Conservation (phyloP, 2,329 filamentous ascomycete genomes). For the Raffaelea arxii region DNA sequence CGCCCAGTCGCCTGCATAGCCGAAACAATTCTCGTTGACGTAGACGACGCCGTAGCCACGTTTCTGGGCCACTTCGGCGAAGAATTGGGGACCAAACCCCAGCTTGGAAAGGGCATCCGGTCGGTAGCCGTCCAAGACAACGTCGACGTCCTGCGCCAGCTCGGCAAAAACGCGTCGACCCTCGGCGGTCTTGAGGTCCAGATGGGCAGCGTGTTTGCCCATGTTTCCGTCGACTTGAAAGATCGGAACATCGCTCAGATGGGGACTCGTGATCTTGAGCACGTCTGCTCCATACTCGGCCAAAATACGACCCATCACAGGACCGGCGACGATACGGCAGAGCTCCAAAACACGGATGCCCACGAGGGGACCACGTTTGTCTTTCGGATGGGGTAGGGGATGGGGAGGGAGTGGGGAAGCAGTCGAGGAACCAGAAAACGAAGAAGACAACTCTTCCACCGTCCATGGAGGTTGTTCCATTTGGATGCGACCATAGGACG, state of each 20-base stretch:
- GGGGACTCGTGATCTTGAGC: conserved; percentile 31
- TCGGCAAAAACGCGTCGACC: conserved; percentile 42
- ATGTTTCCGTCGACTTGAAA: conserved; percentile 32
- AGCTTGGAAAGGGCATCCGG: conserved; percentile 29
- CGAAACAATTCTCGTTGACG: conserved; percentile 43
- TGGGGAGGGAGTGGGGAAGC: too few species aligned
- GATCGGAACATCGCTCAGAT: conserved; percentile 30
- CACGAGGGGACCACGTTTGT: conserved; percentile 20
- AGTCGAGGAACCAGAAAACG: too few species aligned
- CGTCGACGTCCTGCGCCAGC: conserved; percentile 35
- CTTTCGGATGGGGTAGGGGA: too few species aligned
- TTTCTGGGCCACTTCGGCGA: conserved; percentile 27
- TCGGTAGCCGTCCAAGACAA: conserved; percentile 45
- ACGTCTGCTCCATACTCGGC: conserved; percentile 36
- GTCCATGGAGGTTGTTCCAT: conserved; percentile 33
- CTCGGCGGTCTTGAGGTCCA: conserved; percentile 36
- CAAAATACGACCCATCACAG: conserved; percentile 30
- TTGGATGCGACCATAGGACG: conserved; percentile 15
- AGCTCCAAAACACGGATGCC: conserved; percentile 41
- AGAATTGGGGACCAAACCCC: conserved; percentile 30
- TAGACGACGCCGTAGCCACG: conserved; percentile 35
- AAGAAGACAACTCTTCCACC: conserved; percentile 37
- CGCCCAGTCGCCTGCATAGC: conserved; percentile 41
- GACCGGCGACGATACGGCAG: conserved; percentile 36
- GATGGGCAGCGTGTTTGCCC: conserved; percentile 34